phyloP scores from a whole-genome alignment of 2,329 filamentous ascomycete species.

The Phoma sp. region DNA sequence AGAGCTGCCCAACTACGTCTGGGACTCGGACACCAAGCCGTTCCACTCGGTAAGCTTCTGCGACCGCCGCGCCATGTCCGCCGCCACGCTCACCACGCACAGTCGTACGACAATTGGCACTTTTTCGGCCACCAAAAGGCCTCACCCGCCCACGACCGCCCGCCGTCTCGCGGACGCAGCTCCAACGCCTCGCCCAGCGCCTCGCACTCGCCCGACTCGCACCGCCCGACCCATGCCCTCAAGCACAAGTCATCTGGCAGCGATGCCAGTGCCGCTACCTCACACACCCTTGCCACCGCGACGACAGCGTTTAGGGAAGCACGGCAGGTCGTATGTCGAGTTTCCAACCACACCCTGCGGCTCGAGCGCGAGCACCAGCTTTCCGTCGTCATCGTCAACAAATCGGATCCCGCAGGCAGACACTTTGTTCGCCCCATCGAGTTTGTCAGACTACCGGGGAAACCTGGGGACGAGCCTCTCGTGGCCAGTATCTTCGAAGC shows the following conservation, averaged over 20 bases:
- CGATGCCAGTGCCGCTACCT: conserved; percentile 47
- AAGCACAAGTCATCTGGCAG: conserved; percentile 47
- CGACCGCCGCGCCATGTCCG: background rate
- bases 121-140: conserved; percentile 52
- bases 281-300: conserved; percentile 57
- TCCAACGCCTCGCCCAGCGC: conserved; percentile 30
- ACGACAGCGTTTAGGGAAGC: conserved; percentile 46
- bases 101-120: conserved; percentile 88
- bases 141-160: conserved; percentile 25
- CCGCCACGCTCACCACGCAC: conserved; percentile 31
- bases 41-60: conserved; percentile 54
- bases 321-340: conserved; percentile 74
- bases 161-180: conserved; percentile 37
- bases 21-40: conserved; percentile 52
- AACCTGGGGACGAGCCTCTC: conserved; percentile 75
- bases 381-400: conserved; percentile 73
- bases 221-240: conserved; percentile 34
- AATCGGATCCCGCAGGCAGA: conserved; percentile 73
- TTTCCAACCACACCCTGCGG: conserved; percentile 82
- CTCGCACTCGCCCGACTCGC: conserved; percentile 42
- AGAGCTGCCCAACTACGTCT: conserved; percentile 51
- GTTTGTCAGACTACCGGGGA: conserved; percentile 73
- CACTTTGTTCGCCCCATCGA: conserved; percentile 86
- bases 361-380: conserved; percentile 90
- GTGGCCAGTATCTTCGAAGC: conserved; percentile 83